A percentile compares a stretch with the other conserved stretches of the same genome.
phyloP scores from a whole-genome alignment of 805 yeast genomes.

The Komagataella pastoris region DNA sequence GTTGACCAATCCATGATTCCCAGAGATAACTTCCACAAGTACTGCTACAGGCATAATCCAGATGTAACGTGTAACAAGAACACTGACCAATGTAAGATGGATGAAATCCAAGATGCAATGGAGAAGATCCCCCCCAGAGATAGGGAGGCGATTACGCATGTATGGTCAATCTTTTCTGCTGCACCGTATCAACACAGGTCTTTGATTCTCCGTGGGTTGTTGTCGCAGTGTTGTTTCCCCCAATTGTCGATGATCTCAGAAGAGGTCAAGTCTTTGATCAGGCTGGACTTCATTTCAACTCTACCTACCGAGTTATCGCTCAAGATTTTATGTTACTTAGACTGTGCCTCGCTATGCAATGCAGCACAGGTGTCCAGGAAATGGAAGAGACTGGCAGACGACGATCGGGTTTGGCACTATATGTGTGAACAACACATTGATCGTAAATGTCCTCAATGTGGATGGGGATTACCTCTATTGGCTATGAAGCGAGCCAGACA shows the following conservation, averaged over 20 bases:
- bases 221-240: conserved; percentile 90
- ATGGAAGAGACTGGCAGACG: conserved; percentile 89
- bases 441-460: conserved; percentile 93
- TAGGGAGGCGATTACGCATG: conserved; percentile 64
- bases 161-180: conserved; percentile 74
- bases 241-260: conserved; percentile 78
- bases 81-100: conserved; percentile 52
- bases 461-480: conserved; percentile 95
- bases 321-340: conserved; percentile 78
- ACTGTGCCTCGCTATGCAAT: conserved; percentile 83
- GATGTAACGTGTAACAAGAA: conserved; percentile 61
- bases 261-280: conserved; percentile 65
- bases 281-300: conserved; percentile 78
- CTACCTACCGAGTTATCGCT: conserved; percentile 79
- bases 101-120: conserved; percentile 41
- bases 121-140: conserved; percentile 56
- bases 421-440: conserved; percentile 98
- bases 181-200: conserved; percentile 60
- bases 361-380: conserved; percentile 86
- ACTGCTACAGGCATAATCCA: conserved; percentile 91
- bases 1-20: conserved; percentile 26
- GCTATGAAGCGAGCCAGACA: conserved; percentile 61
- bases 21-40: conserved; percentile 45
- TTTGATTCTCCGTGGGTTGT: conserved; percentile 68
- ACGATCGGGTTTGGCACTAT: conserved; percentile 95